These are phyloP conservation scores for Moesziomyces parantarcticus DNA, from an alignment of 1,284 basidiomycete species.

Conservation along the genomic window DNA sequence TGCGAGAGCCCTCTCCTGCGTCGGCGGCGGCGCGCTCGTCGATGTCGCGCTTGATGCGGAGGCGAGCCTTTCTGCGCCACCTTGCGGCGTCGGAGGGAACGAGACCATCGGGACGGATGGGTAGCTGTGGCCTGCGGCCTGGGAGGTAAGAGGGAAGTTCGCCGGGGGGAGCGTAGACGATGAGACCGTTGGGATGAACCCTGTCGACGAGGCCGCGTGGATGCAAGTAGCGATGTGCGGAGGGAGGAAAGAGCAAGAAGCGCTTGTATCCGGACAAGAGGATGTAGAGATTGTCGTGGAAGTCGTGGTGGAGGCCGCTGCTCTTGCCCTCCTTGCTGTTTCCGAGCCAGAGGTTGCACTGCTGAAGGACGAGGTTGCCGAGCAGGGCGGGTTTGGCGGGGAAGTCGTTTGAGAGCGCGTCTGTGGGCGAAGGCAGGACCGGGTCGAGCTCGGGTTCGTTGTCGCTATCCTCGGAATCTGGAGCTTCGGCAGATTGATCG, in stretches of 20 bases:
- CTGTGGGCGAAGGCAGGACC: slow-evolving; percentile 59
- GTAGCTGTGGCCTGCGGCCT: slow-evolving; percentile 19
- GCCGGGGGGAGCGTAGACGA: slow-evolving; percentile 55
- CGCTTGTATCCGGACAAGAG: slow-evolving; percentile 64
- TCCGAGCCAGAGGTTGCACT: slow-evolving; percentile 67
- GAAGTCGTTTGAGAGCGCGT: slow-evolving; percentile 58
- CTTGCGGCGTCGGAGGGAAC: slow-evolving; percentile 59
- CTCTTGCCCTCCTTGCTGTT: slow-evolving; percentile 54
- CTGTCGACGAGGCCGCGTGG: slow-evolving; percentile 49
- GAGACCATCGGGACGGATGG: slow-evolving; percentile 61
- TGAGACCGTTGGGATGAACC: slow-evolving; percentile 62
- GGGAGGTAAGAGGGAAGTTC: slow-evolving; percentile 36
- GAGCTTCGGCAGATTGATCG: slow-evolving; percentile 33
- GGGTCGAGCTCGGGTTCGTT: slow-evolving; percentile 53
- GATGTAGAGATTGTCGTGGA: slow-evolving; percentile 67
- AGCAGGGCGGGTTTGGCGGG: slow-evolving; percentile 59
- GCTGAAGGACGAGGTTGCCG: slow-evolving; percentile 63
- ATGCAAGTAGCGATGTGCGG: slow-evolving; percentile 55
- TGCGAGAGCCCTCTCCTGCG: slow-evolving; percentile 42
- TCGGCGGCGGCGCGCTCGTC: slow-evolving; percentile 53
- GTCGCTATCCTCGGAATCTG: slow-evolving; percentile 38
- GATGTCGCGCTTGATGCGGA: slow-evolving; percentile 40
- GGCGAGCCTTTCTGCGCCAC: slow-evolving; percentile 56
- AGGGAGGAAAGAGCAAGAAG: slow-evolving; percentile 65
- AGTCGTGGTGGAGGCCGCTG: slow-evolving; percentile 65